Base-by-base conservation (phyloP, 306 rosid genomes). In the Cucumis hystrix region DNA sequence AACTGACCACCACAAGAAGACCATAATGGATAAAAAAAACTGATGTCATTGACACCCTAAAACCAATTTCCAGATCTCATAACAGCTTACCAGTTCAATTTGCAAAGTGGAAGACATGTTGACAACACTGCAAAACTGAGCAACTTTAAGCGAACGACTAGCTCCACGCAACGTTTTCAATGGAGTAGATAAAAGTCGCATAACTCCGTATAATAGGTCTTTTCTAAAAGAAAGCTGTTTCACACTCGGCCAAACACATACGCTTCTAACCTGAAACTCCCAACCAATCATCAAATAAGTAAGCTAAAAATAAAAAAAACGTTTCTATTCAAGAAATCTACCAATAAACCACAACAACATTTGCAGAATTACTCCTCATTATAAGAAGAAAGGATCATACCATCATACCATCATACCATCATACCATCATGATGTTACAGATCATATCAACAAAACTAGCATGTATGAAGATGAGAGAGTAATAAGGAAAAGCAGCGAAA, bases 121-220 rank as follows among this genome's bases (percentile, higher is more conserved):
- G 78, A 91, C 95, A 60, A 95, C 97, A 71, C 99, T 95, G 90
- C 99, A 95, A 64, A 95, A 95, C 49, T 91, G 96, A 82, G 83
- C 87, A 35, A 92, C 97, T 68, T 86, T 86, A 74, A 95, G 83
- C 0, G 99, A 89, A 35, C 99, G 91, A 83, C 93, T 90, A 59
- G 98, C 98, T 74, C 91, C 96, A 15, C 97, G 96, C 79, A 92
- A 35, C 17, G 99, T 90, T 83, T 95, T 92, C 67, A 92, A 80
- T 8, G 98, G 98, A 4, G 87, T 62, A 11, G 97, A 95, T 72
- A 95, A 79, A 18, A 90, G 61, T 78, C 87, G 90, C 88, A 88
- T 84, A 77, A 92, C 87, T 74, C 99, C 97, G 77, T 95, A 95
- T 68, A 90, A 78, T 78, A 90, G 88, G 72, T 94, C 91, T 62